phyloP scores from a whole-genome alignment of 441 rosid species.

The Theobroma grandiflorum region DNA sequence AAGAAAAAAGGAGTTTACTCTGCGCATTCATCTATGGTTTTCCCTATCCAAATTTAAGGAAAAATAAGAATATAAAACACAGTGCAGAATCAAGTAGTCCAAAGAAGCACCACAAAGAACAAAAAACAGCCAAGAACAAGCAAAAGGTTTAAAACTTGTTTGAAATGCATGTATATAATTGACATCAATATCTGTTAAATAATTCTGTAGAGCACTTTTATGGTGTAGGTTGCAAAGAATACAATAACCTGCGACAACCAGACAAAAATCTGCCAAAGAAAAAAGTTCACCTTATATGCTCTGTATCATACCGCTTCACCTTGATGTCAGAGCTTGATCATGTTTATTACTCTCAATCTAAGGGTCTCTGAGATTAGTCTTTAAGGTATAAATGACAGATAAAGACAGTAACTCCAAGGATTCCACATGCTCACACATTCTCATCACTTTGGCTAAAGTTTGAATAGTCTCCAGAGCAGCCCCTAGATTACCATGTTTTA shows the following conservation, averaged over 20 bases:
- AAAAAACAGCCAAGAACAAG: background rate
- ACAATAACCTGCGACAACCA: background rate
- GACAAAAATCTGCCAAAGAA: background rate
- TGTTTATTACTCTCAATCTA: conserved; percentile 3
- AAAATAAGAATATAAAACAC: background rate
- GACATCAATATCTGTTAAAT: background rate
- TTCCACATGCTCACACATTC: background rate
- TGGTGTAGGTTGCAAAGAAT: background rate
- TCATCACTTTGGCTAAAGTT: background rate
- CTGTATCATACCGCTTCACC: background rate
- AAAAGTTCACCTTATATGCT: conserved; percentile 1
- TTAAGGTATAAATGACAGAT: background rate
- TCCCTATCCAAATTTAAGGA: background rate
- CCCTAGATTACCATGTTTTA: background rate
- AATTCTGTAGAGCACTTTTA: background rate
- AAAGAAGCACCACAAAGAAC: background rate
- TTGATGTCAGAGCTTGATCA: background rate
- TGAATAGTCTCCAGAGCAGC: background rate
- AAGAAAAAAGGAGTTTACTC: conserved; percentile 12
- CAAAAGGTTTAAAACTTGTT: background rate
- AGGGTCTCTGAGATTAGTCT: background rate
- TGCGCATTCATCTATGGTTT: conserved; percentile 9
- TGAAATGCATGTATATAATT: background rate
- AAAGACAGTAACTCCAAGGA: conserved; percentile 2
- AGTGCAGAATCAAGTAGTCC: background rate